These are phyloP conservation scores for Onygena corvina DNA, from an alignment of 2,329 filamentous ascomycete species.

Conservation along the genomic window DNA sequence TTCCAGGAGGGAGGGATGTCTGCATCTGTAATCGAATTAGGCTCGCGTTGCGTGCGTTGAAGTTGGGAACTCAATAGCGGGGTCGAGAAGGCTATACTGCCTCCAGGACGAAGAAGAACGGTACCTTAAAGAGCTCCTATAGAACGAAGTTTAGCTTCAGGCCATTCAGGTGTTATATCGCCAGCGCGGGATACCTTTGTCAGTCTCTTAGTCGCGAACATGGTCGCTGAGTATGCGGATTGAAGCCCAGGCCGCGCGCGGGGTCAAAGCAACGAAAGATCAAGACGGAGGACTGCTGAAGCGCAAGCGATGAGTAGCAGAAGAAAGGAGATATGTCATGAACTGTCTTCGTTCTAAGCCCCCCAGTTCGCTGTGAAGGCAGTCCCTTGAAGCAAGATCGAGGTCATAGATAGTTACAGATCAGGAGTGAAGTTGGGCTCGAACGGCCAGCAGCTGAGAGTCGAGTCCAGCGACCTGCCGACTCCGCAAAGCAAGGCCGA, in stretches of 20 bases:
- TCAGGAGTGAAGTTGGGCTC: no score
- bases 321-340: not conserved
- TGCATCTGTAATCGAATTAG: constrained; percentile 37
- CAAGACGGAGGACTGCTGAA: not conserved
- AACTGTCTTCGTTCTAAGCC: not conserved
- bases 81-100: not conserved
- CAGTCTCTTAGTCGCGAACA: constrained; percentile 42
- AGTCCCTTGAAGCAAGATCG: not conserved
- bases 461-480: no score
- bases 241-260: not conserved
- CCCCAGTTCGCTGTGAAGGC: not conserved
- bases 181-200: constrained; percentile 30
- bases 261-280: not conserved
- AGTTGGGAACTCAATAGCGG: not conserved
- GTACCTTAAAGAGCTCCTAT: constrained; percentile 46
- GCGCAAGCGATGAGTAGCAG: not conserved
- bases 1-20: constrained; percentile 51
- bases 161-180: not conserved
- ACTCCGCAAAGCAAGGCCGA: no score
- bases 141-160: constrained; percentile 18
- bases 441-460: no score
- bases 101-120: not conserved
- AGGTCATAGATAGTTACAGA: no score
- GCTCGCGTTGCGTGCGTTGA: not conserved
- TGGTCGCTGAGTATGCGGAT: constrained; percentile 17